Evolutionary conservation across 202 grass and related monocot species (phyloP).

Genomic region (Bolboschoenoplectus hybrid): DNA sequence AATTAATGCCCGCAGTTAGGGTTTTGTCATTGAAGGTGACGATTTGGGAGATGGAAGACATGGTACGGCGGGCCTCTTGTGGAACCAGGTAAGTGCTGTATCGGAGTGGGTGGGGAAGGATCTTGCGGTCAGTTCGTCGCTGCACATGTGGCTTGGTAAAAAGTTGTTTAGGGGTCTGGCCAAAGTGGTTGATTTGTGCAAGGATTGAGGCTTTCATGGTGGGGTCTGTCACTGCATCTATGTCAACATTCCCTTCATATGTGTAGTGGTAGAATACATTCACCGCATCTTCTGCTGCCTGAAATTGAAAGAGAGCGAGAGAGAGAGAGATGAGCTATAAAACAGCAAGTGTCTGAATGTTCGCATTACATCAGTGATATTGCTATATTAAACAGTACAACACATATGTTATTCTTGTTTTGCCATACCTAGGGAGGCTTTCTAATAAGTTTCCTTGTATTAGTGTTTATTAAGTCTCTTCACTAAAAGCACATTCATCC

Average conservation of each 20-base stretch:
- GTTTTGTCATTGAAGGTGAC: constrained; percentile 90
- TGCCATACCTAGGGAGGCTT: neutral
- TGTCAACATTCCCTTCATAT: constrained; percentile 98
- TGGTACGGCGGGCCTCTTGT: constrained; percentile 76
- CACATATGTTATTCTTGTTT: neutral
- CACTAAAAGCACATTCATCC: neutral
- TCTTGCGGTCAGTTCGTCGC: constrained; percentile 81
- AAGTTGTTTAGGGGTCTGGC: constrained; percentile 98
- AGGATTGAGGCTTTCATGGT: constrained; percentile 99
- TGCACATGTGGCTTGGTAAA: constrained; percentile 90
- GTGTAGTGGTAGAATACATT: constrained; percentile 99
- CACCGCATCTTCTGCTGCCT: constrained; percentile 95
- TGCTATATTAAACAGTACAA: neutral
- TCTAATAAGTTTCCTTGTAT: constrained; percentile 2
- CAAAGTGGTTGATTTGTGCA: constrained; percentile 99
- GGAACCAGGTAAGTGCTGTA: constrained; percentile 71
- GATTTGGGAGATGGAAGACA: constrained; percentile 85
- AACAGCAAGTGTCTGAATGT: neutral
- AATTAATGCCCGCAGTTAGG: constrained; percentile 68
- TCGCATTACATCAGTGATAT: neutral
- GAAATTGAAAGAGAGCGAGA: constrained; percentile 40
- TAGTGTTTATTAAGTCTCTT: neutral
- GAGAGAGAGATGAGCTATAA: constrained; percentile 12
- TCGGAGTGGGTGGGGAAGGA: constrained; percentile 80
- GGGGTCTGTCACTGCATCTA: constrained; percentile 92